Evolutionary conservation across 73 alveolate genomes (phyloP).

Genomic region (Paramecium primaurelia): DNA sequence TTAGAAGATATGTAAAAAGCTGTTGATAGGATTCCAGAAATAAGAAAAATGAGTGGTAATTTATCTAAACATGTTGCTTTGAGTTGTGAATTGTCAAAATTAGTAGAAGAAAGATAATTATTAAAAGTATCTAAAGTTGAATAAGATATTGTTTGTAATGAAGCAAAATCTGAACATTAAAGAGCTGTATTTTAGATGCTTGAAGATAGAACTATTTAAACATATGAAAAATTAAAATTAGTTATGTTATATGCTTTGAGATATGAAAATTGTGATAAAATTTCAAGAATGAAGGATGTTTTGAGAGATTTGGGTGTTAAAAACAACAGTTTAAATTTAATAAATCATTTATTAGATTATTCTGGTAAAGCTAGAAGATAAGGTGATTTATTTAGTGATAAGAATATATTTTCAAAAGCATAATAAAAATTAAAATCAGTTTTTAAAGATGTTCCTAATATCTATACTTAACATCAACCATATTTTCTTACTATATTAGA

Average conservation of each 20-base stretch:
- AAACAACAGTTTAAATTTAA: slow-evolving; percentile 63
- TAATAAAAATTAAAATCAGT: slow-evolving; percentile 59
- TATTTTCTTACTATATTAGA: slow-evolving; percentile 70
- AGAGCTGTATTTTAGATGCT: slow-evolving; percentile 56
- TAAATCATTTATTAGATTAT: slow-evolving; percentile 72
- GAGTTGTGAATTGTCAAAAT: slow-evolving; percentile 81
- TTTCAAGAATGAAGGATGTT: slow-evolving; percentile 67
- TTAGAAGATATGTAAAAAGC: slow-evolving; percentile 59
- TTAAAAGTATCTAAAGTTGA: slow-evolving; percentile 80
- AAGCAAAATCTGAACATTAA: slow-evolving; percentile 69
- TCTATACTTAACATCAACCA: slow-evolving; percentile 88
- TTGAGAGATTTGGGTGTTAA: slow-evolving; percentile 69
- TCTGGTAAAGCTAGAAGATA: slow-evolving; percentile 77
- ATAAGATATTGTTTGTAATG: slow-evolving; percentile 86
- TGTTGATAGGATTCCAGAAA: slow-evolving; percentile 56
- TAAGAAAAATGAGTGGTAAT: slow-evolving; percentile 58
- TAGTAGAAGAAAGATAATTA: slow-evolving; percentile 76
- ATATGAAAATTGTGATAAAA: slow-evolving; percentile 81
- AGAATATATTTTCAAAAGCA: slow-evolving; percentile 77
- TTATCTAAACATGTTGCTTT: slow-evolving; percentile 92
- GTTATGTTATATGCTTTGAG: slow-evolving; percentile 85
- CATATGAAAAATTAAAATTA: slow-evolving; percentile 81
- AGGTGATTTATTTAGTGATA: slow-evolving; percentile 83
- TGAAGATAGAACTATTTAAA: slow-evolving; percentile 63
- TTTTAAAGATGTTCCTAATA: slow-evolving; percentile 84